Evolutionary conservation across 2,329 filamentous ascomycete species (phyloP).

Genomic region (Colletotrichum sp.): DNA sequence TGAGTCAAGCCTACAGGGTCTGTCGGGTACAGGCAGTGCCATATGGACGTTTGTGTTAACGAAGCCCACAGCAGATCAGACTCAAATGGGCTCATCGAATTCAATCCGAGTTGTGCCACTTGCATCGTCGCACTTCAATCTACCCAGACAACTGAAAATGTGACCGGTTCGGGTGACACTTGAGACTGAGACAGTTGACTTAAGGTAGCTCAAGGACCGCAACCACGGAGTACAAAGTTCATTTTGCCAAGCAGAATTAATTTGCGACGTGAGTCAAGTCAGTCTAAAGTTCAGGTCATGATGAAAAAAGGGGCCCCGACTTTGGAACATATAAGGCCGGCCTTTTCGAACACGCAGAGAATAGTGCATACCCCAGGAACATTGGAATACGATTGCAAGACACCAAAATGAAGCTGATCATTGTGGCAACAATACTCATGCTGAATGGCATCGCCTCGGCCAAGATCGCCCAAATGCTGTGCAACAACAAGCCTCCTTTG

Average conservation of each 20-base stretch:
- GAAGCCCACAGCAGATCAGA: background rate
- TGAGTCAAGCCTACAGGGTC: background rate
- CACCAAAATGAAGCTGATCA: background rate
- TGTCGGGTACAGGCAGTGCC: background rate
- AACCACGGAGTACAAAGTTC: background rate
- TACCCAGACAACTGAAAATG: rapidly evolving
- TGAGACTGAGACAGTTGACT: background rate
- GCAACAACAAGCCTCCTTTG: background rate
- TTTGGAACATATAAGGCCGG: background rate
- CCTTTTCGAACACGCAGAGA: rapidly evolving
- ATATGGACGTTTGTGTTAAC: rapidly evolving
- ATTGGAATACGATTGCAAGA: background rate
- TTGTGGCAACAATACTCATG: background rate
- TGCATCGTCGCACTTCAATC: background rate
- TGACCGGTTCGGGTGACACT: background rate
- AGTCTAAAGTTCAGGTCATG: background rate
- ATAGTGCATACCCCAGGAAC: rapidly evolving
- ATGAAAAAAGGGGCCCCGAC: background rate
- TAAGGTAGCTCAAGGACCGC: background rate
- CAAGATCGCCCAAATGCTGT: background rate
- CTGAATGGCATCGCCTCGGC: background rate
- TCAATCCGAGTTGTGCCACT: background rate
- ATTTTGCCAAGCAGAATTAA: background rate
- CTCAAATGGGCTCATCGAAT: background rate
- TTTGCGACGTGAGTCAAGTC: background rate